Evolutionary conservation across 768 basidiomycete species (phyloP), one percentile per base, ranked within the genome.

Genomic region (Cystofilobasidium capitatum): DNA sequence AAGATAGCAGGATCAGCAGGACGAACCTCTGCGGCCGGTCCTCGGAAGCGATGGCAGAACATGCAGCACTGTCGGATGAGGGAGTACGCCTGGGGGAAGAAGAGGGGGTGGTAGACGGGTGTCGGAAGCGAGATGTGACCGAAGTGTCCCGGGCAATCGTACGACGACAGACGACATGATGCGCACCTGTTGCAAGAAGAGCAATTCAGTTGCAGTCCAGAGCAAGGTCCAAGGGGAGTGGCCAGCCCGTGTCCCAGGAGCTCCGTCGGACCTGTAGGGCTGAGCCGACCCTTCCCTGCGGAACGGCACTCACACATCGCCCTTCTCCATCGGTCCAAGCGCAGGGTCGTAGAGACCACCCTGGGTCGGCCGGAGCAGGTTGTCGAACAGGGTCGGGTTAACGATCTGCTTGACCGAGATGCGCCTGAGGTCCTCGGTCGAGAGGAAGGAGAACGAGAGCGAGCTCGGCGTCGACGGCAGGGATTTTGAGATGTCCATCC

Each of bases 381-480:
- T 91, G 79, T 99, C 92, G 71, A 98, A 83, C 47, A 99, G 84
- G 68, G 88, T 82, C 3, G 92, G 88, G 76, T 98, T 98, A 62
- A 91, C 83, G 70, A 98, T 88, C 80, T 96, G 91, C 79, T 96
- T 93, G 74, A 98, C 94, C n/a, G 91, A 94, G 74, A 98, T 91
- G 66, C 88, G 84, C 54, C 88, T 85, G 74, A 97, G 82, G 77
- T 99, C 93, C 72, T 88, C 83, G 17, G 89, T 80, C 20, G 88
- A 84, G 61, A 99, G 85, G 77, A 92, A 94, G 0, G 92, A 92
- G 77, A 99, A 99, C 12, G 91, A 91, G 69, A 97, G 79, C 70
- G 88, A 87, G 64, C 85, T 79, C 70, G 93, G 86, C 36, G 86
- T 84, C 0, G 91, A 87, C n/a, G 91, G 87, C 49, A 98, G 77